Base-by-base conservation (phyloP, 345 rosid genomes). In the Syzygium oleosum region DNA sequence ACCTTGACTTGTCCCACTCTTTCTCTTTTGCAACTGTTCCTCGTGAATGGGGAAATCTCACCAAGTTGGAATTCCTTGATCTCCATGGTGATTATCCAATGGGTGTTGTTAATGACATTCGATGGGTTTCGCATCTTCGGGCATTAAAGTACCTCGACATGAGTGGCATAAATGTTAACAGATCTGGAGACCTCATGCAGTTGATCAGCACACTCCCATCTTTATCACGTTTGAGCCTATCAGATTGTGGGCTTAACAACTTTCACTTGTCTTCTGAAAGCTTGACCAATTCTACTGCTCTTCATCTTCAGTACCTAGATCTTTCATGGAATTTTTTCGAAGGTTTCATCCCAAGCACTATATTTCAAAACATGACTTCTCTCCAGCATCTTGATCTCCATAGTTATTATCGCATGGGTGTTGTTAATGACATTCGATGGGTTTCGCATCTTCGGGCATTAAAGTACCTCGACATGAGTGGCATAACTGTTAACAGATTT, bases 51-150 rank as follows among this genome's bases (percentile, higher is more conserved):
- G 61, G n/a, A 56, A 56, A 56, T 23, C 61, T 56, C 27, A 56
- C 61, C 61, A 9, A 9, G 12, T 56, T 22, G 61, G 58, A 56
- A 56, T 27, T 56, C 27, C 61, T 56, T 22, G 27, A 56, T 56
- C 5, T 56, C 4, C 12, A 9, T 1, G 1, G 61, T 56, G 0
- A 56, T 22, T 22, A 3, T 22, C 4, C 0, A 27, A 0, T 4
- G 61, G 61, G 12, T 22, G 56, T 6, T 54, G 23, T 56, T 56
- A 27, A 56, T 1, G 61, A 56, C 27, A 22, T 56, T 22, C 61
- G 9, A 5, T 56, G 61, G 61, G 27, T 56, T 9, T 56, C 27
- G 0, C 61, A 56, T 56, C 61, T 56, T 56, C 61, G 9, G 4
- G 27, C 27, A 55, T 55, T 55, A 4, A 22, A 55, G 27, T 22